Conservation (phyloP, 108 stramenopile genomes). For the Cyclotella atomus region DNA sequence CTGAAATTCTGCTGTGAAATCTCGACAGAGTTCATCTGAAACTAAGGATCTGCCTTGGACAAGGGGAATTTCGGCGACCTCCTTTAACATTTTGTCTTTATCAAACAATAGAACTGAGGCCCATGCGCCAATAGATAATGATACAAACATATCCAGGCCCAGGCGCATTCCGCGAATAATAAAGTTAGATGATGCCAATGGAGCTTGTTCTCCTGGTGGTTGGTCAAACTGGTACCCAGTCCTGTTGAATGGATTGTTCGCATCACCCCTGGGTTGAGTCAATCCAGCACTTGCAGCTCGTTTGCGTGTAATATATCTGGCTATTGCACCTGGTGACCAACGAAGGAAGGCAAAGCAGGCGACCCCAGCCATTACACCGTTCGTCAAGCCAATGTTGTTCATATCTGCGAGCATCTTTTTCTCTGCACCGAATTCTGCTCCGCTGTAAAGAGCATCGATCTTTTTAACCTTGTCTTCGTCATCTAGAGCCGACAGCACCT, state of each 20-base stretch:
- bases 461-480: slow-evolving; percentile 23
- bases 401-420: slow-evolving; percentile 39
- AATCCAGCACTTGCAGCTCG: slow-evolving; percentile 8
- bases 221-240: slow-evolving; percentile 42
- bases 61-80: slow-evolving; percentile 34
- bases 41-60: slow-evolving; percentile 44
- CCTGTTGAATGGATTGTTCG: slow-evolving; percentile 34
- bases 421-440: slow-evolving; percentile 38
- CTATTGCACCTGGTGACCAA: slow-evolving; percentile 26
- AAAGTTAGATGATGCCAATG: slow-evolving; percentile 17
- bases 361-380: slow-evolving; percentile 28
- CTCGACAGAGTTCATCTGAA: slow-evolving; percentile 40
- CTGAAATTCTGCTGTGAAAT: slow-evolving; percentile 39
- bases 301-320: slow-evolving; percentile 26
- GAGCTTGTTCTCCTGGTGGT: slow-evolving; percentile 4
- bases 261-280: background rate
- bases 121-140: slow-evolving; percentile 39
- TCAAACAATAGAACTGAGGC: slow-evolving; percentile 43
- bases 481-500: slow-evolving; percentile 7
- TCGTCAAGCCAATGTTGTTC: slow-evolving; percentile 38
- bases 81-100: slow-evolving; percentile 33
- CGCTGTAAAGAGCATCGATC: slow-evolving; percentile 25
- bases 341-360: slow-evolving; percentile 41
- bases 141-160: slow-evolving; percentile 41
- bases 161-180: slow-evolving; percentile 30